Conservation (phyloP, 495 filamentous ascomycete genomes). For the Penicillium diatomitis region DNA sequence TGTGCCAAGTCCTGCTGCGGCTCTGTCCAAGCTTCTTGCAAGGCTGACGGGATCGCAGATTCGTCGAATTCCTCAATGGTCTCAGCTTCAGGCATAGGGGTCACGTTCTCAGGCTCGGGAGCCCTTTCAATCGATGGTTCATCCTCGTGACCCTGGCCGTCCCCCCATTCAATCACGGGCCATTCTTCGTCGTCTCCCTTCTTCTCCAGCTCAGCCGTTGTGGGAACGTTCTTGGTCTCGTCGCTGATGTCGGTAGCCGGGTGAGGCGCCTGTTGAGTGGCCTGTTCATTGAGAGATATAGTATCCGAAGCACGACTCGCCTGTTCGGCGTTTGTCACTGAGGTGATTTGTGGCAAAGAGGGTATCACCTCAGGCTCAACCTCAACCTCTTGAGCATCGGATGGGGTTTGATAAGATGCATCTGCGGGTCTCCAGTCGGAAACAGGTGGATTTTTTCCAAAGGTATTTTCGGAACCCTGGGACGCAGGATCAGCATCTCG, state of each 20-base stretch:
- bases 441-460: too few relatives aligned
- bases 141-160: constrained; percentile 16
- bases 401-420: too few relatives aligned
- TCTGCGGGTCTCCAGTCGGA: too few relatives aligned
- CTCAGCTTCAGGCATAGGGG: constrained; percentile 19
- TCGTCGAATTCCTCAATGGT: constrained; percentile 28
- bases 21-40: constrained; percentile 8
- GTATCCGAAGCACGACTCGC: too few relatives aligned
- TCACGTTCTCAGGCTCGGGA: constrained; percentile 17
- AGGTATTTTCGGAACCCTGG: too few relatives aligned
- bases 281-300: background rate
- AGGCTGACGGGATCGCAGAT: constrained; percentile 20
- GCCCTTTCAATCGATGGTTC: constrained; percentile 17
- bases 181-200: constrained; percentile 22
- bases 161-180: constrained; percentile 33
- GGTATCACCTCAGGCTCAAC: too few relatives aligned
- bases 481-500: too few relatives aligned
- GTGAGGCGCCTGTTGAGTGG: constrained; percentile 1
- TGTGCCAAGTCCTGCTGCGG: constrained; percentile 5
- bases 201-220: background rate
- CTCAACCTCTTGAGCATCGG: too few relatives aligned
- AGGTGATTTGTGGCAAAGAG: too few relatives aligned
- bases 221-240: constrained; percentile 2
- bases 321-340: too few relatives aligned
- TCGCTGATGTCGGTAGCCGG: constrained; percentile 3